These are phyloP conservation scores for Russula sp. DNA, from an alignment of 768 basidiomycete genomes.

Conservation along the genomic window DNA sequence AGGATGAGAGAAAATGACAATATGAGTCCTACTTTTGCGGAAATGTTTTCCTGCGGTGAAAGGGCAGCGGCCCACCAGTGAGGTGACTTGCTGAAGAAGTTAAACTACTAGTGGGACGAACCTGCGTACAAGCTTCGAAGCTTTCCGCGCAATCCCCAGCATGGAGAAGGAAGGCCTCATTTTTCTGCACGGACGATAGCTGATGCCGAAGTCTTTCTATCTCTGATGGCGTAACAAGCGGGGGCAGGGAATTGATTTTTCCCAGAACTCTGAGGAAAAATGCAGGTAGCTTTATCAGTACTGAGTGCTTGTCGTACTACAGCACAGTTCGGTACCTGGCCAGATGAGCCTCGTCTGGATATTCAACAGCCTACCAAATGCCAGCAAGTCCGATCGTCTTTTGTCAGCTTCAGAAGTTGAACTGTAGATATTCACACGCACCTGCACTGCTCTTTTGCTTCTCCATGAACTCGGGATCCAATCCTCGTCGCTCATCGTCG, in stretches of 20 bases:
- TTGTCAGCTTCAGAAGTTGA: not conserved
- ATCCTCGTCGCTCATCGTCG: not conserved
- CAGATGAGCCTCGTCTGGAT: conserved; percentile 33
- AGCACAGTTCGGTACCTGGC: conserved; percentile 7
- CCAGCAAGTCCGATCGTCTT: not conserved
- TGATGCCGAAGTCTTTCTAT: conserved; percentile 82
- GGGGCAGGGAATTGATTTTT: conserved; percentile 75
- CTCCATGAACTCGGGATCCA: conserved; percentile 84
- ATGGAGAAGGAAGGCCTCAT: conserved; percentile 28
- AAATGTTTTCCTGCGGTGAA: conserved; percentile 66
- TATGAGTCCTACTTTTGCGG: conserved; percentile 83
- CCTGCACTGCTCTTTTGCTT: conserved; percentile 69
- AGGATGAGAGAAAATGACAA: conserved; percentile 93
- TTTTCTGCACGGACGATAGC: conserved; percentile 68
- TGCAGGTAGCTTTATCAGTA: not conserved
- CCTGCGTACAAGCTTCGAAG: conserved; percentile 85
- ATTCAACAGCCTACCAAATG: conserved; percentile 31
- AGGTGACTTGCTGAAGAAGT: not conserved
- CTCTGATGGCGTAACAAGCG: conserved; percentile 89
- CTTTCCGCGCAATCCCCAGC: conserved; percentile 30
- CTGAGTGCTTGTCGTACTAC: no score
- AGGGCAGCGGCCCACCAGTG: not conserved
- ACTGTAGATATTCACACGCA: conserved; percentile 24
- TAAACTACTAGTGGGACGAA: conserved; percentile 30
- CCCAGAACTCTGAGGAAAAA: conserved; percentile 52